Percentiles rank a stretch among this genome's conserved stretches.
Evolutionary conservation across 2,329 filamentous ascomycete genomes (phyloP).

Genomic region (Cercospora nicotianae): DNA sequence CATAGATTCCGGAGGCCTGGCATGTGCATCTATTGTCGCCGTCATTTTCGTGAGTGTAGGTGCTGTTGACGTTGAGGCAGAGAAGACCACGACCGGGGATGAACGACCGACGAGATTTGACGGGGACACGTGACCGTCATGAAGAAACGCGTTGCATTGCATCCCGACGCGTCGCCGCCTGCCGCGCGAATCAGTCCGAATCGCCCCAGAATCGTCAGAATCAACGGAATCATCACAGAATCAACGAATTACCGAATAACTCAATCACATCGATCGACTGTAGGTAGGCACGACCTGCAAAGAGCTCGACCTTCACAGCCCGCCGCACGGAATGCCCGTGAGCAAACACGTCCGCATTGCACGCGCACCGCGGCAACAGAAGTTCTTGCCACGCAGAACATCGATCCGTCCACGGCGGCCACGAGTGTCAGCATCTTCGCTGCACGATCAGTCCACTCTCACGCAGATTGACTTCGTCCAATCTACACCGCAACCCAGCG

Average conservation of each 20-base stretch:
- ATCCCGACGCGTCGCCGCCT: no score
- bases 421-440: constrained; percentile 1
- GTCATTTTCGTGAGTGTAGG: constrained; percentile 15
- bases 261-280: not conserved
- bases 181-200: no score
- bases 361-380: constrained; percentile 20
- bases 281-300: not conserved
- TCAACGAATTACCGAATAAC: not conserved
- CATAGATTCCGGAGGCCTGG: constrained; percentile 71
- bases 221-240: not conserved
- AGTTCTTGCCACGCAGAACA: constrained; percentile 14
- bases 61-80: not conserved
- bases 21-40: constrained; percentile 66
- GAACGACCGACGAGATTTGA: not conserved
- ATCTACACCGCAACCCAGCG: constrained; percentile 8
- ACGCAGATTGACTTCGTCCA: constrained; percentile 27
- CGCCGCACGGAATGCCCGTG: constrained; percentile 15
- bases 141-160: not conserved
- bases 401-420: constrained; percentile 14
- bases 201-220: no score
- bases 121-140: not conserved
- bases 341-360: constrained; percentile 13
- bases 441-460: constrained; percentile 23
- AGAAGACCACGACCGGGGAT: not conserved
- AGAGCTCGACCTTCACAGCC: not conserved